Base-by-base conservation (phyloP, 805 yeast genomes). In the Yarrowia divulgata region DNA sequence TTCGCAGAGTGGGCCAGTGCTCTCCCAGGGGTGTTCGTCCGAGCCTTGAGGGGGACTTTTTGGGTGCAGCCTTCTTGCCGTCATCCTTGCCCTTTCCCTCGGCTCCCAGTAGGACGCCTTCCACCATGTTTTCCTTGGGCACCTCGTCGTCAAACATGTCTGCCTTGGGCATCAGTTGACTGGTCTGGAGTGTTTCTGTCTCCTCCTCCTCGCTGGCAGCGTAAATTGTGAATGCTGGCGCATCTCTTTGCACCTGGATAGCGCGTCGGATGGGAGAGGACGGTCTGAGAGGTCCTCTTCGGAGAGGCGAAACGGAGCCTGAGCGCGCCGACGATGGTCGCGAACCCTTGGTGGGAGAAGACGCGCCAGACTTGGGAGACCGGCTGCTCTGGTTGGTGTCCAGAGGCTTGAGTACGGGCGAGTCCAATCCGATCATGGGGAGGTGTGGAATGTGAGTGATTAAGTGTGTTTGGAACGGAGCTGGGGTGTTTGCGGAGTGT, bases 71-170 rank as follows among this genome's bases (percentile, higher is more conserved):
- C 37, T 40, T 57, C 39, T 40, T 40, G 46, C 43, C 14, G 7
- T 57, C 63, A 8, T 39, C 46, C 45, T 49, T 63, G 46, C 37
- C 68, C 23, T 37, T 63, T 9, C 40, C 49, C 13, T 62, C 54
- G 32, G 37, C 34, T 23, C 29, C 29, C 32, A 8, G 40, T 19
- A 19, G 14, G 10, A 43, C 67, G 13, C 54, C 54, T 6, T 45
- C 54, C 7, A 34, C 68, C 55, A 63, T 48, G 57, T 63, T 63
- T 63, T 63, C 68, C 48, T 63, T 63, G 57, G 68, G 68, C 43
- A 48, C 39, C 18, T 63, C 68, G 29, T 63, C 68, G 37, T 63
- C 57, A 49, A 48, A 63, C 68, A 63, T 63, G 45, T 63, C 68
- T 3, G 50, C 29, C 39, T 63, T 46, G 39, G 68, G 68, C 57